Evolutionary conservation across 2,329 filamentous ascomycete species (phyloP).

Genomic region (Fusarium acutatum): DNA sequence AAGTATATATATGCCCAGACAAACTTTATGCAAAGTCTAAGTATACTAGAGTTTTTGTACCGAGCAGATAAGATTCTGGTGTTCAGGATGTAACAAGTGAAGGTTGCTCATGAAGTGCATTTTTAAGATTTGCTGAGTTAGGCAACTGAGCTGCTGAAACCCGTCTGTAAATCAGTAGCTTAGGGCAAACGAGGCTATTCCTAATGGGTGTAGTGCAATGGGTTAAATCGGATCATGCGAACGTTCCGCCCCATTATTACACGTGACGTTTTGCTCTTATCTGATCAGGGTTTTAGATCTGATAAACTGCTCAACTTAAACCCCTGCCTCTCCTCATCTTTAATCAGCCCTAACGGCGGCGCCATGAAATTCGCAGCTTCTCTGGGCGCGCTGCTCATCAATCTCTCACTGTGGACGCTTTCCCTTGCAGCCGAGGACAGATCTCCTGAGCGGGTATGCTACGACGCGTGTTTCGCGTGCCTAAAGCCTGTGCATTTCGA

Average conservation of each 20-base stretch:
- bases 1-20: too few relatives aligned
- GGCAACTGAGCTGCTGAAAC: too few relatives aligned
- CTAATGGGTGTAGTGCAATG: background rate
- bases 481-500: slow-evolving; percentile 44
- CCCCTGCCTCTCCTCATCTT: background rate
- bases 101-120: too few relatives aligned
- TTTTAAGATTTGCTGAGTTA: too few relatives aligned
- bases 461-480: slow-evolving; percentile 44
- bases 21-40: too few relatives aligned
- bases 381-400: background rate
- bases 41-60: too few relatives aligned
- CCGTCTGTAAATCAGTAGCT: too few relatives aligned
- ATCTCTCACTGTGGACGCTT: background rate
- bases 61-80: too few relatives aligned
- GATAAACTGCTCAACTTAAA: slow-evolving; percentile 25
- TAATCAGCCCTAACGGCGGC: background rate
- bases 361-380: slow-evolving; percentile 28
- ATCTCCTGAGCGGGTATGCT: slow-evolving; percentile 42
- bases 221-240: background rate
- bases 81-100: too few relatives aligned
- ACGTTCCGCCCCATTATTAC: background rate
- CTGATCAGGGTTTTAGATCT: slow-evolving; percentile 36
- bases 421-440: background rate
- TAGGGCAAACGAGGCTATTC: background rate
- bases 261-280: slow-evolving; percentile 33